Evolutionary conservation across 768 basidiomycete species (phyloP).

Genomic region (Tephrocybe sp.): DNA sequence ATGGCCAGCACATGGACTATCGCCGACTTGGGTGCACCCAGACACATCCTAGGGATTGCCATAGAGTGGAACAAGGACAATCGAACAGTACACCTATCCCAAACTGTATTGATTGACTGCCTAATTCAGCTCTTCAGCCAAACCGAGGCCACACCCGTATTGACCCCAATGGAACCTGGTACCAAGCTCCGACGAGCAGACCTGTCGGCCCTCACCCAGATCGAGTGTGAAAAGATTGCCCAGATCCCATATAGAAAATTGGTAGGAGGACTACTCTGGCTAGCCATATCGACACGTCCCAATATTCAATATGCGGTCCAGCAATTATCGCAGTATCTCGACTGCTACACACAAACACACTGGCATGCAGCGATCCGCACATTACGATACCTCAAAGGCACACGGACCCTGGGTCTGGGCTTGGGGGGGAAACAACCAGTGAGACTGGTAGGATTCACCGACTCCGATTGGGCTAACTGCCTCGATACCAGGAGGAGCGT

Average conservation of each 20-base stretch:
- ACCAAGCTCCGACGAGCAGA: neutral
- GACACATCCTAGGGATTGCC: neutral
- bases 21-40: neutral
- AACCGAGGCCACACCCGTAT: neutral
- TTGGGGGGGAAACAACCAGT: constrained; percentile 7
- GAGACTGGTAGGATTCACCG: constrained; percentile 11
- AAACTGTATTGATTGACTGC: neutral
- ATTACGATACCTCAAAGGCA: constrained; percentile 17
- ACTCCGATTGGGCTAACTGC: constrained; percentile 10
- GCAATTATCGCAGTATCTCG: neutral
- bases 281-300: neutral
- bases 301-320: neutral
- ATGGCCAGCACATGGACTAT: neutral
- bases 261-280: neutral
- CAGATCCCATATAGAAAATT: neutral
- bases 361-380: constrained; percentile 5
- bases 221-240: neutral
- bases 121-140: neutral
- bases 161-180: neutral
- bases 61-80: neutral
- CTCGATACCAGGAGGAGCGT: constrained; percentile 6
- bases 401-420: neutral
- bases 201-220: neutral
- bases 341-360: neutral
- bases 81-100: neutral